A percentile compares a stretch with the other conserved stretches of the same genome.
Evolutionary conservation across 306 rosid genomes (phyloP).

Genomic region (Urtica urens): DNA sequence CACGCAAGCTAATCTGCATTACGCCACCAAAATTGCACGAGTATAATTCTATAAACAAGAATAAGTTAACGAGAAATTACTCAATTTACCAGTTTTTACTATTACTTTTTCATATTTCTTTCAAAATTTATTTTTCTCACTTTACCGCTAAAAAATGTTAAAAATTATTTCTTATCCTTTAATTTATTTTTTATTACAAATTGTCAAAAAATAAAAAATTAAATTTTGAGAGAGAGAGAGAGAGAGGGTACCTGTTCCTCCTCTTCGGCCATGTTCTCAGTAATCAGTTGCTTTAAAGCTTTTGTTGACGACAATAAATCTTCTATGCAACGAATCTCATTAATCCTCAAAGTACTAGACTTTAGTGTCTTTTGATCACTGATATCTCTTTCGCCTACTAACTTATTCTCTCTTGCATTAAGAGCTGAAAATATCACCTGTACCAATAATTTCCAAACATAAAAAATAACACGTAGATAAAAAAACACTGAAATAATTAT

Average conservation of each 20-base stretch:
- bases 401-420: slow-evolving; percentile 67
- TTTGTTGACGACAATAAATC: slow-evolving; percentile 65
- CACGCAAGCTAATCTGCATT: no score
- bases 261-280: slow-evolving; percentile 84
- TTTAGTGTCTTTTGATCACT: slow-evolving; percentile 51
- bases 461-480: background rate
- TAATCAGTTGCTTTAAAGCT: slow-evolving; percentile 47
- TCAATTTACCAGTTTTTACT: no score
- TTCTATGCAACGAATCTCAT: slow-evolving; percentile 46
- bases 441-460: slow-evolving; percentile 5
- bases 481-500: background rate
- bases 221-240: no score
- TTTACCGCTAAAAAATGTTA: no score
- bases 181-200: no score
- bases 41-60: no score
- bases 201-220: no score
- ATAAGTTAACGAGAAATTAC: no score
- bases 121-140: no score
- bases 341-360: slow-evolving; percentile 27
- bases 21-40: no score
- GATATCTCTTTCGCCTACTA: slow-evolving; percentile 55
- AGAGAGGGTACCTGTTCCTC: slow-evolving; percentile 98
- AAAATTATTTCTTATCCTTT: no score
- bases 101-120: no score
- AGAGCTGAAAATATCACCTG: slow-evolving; percentile 84